Base-by-base conservation (phyloP, 2,329 filamentous ascomycete genomes). In the Fusarium annulatum region DNA sequence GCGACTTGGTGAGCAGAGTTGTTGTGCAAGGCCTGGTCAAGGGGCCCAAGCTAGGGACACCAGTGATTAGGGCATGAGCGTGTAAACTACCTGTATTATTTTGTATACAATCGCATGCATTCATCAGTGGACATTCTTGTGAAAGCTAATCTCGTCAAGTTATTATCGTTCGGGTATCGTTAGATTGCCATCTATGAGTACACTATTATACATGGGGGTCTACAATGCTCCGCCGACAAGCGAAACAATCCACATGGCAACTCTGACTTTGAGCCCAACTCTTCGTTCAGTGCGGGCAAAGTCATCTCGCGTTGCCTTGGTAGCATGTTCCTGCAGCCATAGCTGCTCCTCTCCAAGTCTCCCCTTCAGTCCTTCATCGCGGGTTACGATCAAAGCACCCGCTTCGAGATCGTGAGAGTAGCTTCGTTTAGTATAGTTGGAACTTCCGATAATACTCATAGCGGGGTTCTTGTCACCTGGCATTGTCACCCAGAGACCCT, bases 161-260 rank as follows among this genome's bases (percentile, higher is more conserved):
- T 12, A 16, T 23, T 4, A 18, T 45, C 18, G 23, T 18, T 26
- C 33, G 66, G 69, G 64, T 72, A 77, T 72, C 65, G 58, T 67
- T 64, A 36, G 42, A 51, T 60, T 55, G 30, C 19, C 49, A 16
- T 63, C 52, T 48, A 74, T 70, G 42, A 56, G 30, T 57, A 69
- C 59, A 67, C 45, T 58, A 64, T 64, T 74, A 55, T 77, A 77
- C 72, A 76, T 23, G 19, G 23, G 18, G 63, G 34, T 64, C 64
- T 85, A 98, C 80, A 98, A 85, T n/a, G 95, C 95, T 19, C 96
- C 96, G 2, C 96, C 96, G 12, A 97, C 88, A 39, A 94, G 85
- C 76, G 91, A 89, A 9, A 98, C 95, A 82, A 97, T 93, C 94
- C 94, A 97, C 95, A 98, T 97, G 7, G 95, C 94, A 69, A 97